phyloP scores from a whole-genome alignment of 305 asterid genomes.

The Caryopteris hybrid region DNA sequence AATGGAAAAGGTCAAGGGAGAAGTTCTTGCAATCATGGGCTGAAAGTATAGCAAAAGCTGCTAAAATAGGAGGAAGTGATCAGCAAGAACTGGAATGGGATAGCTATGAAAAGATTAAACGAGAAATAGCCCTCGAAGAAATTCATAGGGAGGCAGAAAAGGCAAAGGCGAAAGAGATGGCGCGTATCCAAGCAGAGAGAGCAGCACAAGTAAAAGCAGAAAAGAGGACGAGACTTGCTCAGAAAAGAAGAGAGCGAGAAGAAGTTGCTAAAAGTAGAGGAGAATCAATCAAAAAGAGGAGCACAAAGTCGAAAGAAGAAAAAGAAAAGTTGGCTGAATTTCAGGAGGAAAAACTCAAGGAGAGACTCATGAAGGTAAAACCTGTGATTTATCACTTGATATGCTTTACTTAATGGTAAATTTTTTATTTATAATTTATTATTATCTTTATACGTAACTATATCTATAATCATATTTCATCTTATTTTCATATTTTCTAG shows the following conservation, averaged over 20 bases:
- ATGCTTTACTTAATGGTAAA: neutral
- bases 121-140: slow-evolving; percentile 46
- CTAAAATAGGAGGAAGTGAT: slow-evolving; percentile 62
- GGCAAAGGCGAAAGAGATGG: slow-evolving; percentile 48
- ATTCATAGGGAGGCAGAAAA: slow-evolving; percentile 40
- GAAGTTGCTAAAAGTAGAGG: slow-evolving; percentile 37
- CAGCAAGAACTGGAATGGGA: slow-evolving; percentile 87
- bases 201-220: slow-evolving; percentile 53
- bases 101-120: slow-evolving; percentile 56
- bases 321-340: slow-evolving; percentile 50
- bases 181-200: slow-evolving; percentile 43
- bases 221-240: slow-evolving; percentile 42
- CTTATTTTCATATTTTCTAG: too few relatives aligned
- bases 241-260: slow-evolving; percentile 51
- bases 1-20: slow-evolving; percentile 65
- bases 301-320: slow-evolving; percentile 59
- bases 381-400: neutral
- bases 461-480: neutral
- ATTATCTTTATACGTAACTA: neutral
- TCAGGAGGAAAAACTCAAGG: slow-evolving; percentile 68
- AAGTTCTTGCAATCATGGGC: slow-evolving; percentile 62
- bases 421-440: neutral
- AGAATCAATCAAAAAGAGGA: slow-evolving; percentile 32
- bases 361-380: slow-evolving; percentile 72
- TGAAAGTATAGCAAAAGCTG: slow-evolving; percentile 72